Conservation (phyloP, 2,329 filamentous ascomycete species). For the Metarhizium guizhouense region DNA sequence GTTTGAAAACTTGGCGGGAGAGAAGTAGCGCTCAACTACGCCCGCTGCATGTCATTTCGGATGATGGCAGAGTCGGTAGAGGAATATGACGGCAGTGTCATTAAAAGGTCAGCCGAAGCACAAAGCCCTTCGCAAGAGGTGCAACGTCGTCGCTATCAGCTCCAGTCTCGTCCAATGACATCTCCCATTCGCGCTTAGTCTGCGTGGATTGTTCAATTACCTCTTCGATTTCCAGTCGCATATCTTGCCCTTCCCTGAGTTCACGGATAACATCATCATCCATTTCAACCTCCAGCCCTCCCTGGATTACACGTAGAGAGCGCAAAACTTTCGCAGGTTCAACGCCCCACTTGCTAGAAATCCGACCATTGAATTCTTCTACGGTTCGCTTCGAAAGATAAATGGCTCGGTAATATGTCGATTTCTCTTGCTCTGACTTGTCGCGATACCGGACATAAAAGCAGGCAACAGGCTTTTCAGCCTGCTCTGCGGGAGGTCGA, state of each 20-base stretch:
- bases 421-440: conserved; percentile 37
- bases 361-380: conserved; percentile 60
- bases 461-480: conserved; percentile 70
- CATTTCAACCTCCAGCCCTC: conserved; percentile 73
- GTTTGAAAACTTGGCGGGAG: neutral
- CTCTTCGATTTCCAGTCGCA: conserved; percentile 61
- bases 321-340: conserved; percentile 63
- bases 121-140: conserved; percentile 5
- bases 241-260: conserved; percentile 83
- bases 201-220: conserved; percentile 21
- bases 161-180: conserved; percentile 44
- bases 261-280: conserved; percentile 85
- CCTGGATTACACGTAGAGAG: conserved; percentile 62
- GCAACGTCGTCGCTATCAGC: conserved; percentile 11
- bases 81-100: no score
- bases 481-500: conserved; percentile 64
- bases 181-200: conserved; percentile 52
- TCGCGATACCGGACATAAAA: conserved; percentile 66
- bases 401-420: conserved; percentile 70
- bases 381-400: conserved; percentile 74
- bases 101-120: conserved; percentile 13
- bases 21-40: neutral
- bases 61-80: no score
- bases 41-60: neutral
- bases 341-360: conserved; percentile 73